phyloP scores from a whole-genome alignment of 2,329 filamentous ascomycete species.

The Cryphonectria nitschkei region DNA sequence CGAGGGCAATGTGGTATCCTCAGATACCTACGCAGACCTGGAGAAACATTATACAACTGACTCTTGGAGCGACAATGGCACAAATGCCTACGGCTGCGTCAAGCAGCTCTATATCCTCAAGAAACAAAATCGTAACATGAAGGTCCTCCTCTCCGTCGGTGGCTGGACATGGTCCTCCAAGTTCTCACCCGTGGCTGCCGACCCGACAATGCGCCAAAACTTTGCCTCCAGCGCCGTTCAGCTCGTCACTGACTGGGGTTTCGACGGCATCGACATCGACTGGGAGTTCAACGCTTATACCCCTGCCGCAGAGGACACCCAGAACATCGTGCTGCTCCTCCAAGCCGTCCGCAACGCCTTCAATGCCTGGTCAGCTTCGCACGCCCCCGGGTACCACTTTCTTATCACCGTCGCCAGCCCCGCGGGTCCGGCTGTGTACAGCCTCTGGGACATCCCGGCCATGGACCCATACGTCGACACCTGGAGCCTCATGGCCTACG shows the following conservation, averaged over 20 bases:
- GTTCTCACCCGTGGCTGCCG: conserved; percentile 66
- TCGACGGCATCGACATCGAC: conserved; percentile 61
- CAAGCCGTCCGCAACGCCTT: conserved; percentile 45
- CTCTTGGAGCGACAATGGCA: conserved; percentile 59
- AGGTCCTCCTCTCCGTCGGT: conserved; percentile 79
- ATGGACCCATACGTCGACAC: conserved; percentile 56
- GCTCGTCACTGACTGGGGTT: conserved; percentile 69
- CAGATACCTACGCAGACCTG: conserved; percentile 64
- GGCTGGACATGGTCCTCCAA: conserved; percentile 78
- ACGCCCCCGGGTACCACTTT: conserved; percentile 39
- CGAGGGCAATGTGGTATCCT: conserved; percentile 56
- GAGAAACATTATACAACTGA: conserved; percentile 72
- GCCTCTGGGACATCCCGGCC: conserved; percentile 46
- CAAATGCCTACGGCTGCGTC: conserved; percentile 75
- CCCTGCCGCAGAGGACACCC: conserved; percentile 41
- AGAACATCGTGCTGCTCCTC: conserved; percentile 48
- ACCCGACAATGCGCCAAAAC: conserved; percentile 59
- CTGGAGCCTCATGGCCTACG: conserved; percentile 70
- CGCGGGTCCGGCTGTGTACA: conserved; percentile 49
- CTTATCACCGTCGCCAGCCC: conserved; percentile 41
- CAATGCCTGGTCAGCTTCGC: conserved; percentile 35
- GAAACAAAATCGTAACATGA: conserved; percentile 74
- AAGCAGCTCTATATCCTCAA: conserved; percentile 80
- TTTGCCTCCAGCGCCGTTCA: conserved; percentile 73
- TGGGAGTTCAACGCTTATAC: conserved; percentile 57